Evolutionary conservation across 495 filamentous ascomycete species (phyloP).

Genomic region (Lasiosphaeria ovina): DNA sequence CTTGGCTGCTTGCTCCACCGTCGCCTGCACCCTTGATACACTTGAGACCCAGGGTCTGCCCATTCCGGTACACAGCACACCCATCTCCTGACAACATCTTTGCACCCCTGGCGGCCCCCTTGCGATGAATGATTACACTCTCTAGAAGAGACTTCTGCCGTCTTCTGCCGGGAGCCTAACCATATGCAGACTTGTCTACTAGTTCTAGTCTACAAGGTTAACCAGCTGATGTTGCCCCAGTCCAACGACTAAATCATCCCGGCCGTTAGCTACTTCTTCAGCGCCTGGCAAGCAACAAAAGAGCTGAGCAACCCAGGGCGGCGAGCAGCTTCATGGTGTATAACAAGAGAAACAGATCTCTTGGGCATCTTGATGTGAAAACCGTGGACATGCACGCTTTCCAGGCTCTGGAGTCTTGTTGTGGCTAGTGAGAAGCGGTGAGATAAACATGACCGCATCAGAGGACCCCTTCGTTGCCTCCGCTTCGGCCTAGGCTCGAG

Average conservation of each 20-base stretch:
- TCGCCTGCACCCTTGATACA: constrained; percentile 7
- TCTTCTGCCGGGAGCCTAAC: constrained; percentile 24
- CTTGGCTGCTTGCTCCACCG: neutral
- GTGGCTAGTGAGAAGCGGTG: no score
- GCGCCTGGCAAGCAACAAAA: neutral
- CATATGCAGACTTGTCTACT: constrained; percentile 1
- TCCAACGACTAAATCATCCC: neutral
- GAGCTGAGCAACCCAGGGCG: neutral
- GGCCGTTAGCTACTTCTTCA: neutral
- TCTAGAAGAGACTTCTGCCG: constrained; percentile 29
- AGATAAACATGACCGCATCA: neutral
- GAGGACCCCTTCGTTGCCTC: neutral
- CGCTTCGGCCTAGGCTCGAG: constrained; percentile 2
- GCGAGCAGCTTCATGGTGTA: neutral
- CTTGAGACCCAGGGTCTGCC: constrained; percentile 5
- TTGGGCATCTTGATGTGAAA: no score
- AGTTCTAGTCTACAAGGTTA: neutral
- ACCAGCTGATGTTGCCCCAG: neutral
- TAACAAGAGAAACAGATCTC: neutral
- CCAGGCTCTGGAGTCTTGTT: neutral
- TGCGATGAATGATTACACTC: constrained; percentile 12
- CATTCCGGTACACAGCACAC: constrained; percentile 3
- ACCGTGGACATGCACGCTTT: neutral
- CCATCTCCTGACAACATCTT: constrained; percentile 8
- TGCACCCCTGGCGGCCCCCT: constrained; percentile 10